phyloP scores from a whole-genome alignment of 1,284 basidiomycete genomes.

The Rhodotorula sp. region DNA sequence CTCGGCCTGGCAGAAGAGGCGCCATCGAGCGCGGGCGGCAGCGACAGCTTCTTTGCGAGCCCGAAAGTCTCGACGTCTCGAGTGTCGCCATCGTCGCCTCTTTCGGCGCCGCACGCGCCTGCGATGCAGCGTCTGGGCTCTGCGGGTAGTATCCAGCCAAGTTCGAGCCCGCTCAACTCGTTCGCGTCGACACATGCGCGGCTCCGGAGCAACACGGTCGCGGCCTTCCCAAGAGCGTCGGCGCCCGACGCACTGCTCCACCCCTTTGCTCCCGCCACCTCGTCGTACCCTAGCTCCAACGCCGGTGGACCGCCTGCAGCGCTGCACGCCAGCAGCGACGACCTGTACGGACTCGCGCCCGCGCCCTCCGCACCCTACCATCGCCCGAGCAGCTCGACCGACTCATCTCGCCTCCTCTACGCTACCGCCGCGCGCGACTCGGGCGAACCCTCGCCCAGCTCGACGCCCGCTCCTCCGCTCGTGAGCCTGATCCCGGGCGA shows the following conservation, averaged over 20 bases:
- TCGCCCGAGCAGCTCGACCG: slow-evolving; percentile 32
- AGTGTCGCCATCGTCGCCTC: not conserved
- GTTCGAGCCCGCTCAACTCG: slow-evolving; percentile 7
- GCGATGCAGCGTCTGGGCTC: slow-evolving; percentile 32
- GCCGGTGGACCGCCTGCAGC: not conserved
- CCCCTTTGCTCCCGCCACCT: not conserved
- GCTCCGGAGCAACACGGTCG: slow-evolving; percentile 36
- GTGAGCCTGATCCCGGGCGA: slow-evolving; percentile 15
- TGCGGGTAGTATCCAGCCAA: slow-evolving; percentile 22
- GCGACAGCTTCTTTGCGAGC: not conserved
- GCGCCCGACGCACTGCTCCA: slow-evolving; percentile 12
- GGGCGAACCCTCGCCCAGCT: not conserved
- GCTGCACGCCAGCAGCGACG: slow-evolving; percentile 1
- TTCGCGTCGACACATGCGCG: slow-evolving; percentile 15
- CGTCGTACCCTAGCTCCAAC: slow-evolving; percentile 13
- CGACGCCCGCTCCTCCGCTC: slow-evolving; percentile 7
- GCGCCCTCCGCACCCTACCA: slow-evolving; percentile 12
- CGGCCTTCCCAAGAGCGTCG: slow-evolving; percentile 28
- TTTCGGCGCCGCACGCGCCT: slow-evolving; percentile 9
- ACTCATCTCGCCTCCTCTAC: slow-evolving; percentile 37
- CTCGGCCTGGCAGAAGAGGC: slow-evolving; percentile 76
- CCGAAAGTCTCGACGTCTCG: not conserved
- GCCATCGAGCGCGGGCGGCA: not conserved
- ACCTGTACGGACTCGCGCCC: not conserved
- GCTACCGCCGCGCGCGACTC: slow-evolving; percentile 15